Evolutionary conservation across 495 filamentous ascomycete species (phyloP).

Genomic region (Penicillium bovifimosum): DNA sequence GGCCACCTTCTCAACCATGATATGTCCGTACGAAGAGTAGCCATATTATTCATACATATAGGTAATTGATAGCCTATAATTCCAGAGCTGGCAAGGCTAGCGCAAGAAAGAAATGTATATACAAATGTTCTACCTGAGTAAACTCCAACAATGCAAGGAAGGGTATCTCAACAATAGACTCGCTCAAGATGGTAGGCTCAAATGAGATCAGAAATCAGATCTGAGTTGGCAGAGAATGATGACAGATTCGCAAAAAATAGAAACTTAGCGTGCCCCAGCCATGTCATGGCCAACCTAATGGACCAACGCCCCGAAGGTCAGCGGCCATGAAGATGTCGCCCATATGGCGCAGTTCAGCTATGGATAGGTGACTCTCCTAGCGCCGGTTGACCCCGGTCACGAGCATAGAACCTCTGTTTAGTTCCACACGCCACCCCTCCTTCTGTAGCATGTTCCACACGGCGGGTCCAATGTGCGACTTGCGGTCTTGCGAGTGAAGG

Average conservation of each 20-base stretch:
- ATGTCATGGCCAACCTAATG: too few species aligned
- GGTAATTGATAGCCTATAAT: background rate
- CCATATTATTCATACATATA: background rate
- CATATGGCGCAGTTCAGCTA: too few species aligned
- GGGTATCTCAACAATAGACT: slow-evolving; percentile 3
- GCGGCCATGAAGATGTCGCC: too few species aligned
- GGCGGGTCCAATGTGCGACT: slow-evolving; percentile 68
- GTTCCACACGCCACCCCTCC: slow-evolving; percentile 79
- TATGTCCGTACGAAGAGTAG: background rate
- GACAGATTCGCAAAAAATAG: background rate
- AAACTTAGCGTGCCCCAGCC: too few species aligned
- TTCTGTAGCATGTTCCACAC: slow-evolving; percentile 67
- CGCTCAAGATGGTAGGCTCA: background rate
- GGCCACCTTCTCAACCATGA: background rate
- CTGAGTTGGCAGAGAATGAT: background rate
- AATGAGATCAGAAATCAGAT: too few species aligned
- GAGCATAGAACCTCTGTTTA: slow-evolving; percentile 57
- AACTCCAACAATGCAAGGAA: slow-evolving; percentile 6
- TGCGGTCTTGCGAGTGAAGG: slow-evolving; percentile 70
- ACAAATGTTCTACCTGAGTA: background rate
- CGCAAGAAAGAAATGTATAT: background rate
- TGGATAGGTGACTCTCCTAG: background rate
- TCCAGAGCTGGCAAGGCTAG: too few species aligned
- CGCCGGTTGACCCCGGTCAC: slow-evolving; percentile 51
- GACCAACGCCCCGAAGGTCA: too few species aligned